Evolutionary conservation across 768 basidiomycete genomes (phyloP).

Genomic region (Russula ochroleuca): DNA sequence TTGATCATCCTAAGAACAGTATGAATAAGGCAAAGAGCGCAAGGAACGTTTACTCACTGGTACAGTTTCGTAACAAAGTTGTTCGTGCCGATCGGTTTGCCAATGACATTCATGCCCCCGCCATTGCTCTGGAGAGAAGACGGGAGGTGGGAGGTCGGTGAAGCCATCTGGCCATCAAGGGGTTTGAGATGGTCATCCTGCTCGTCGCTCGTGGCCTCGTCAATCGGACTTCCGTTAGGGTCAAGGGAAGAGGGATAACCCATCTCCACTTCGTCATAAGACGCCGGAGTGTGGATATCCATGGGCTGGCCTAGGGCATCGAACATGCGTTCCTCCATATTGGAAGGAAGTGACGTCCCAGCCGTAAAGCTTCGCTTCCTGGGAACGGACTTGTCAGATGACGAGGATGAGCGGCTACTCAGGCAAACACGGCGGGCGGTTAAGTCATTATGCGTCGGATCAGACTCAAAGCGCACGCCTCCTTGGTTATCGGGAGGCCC

Average conservation of each 20-base stretch:
- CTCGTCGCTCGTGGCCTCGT: constrained; percentile 38
- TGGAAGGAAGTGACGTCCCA: constrained; percentile 37
- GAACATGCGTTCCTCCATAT: constrained; percentile 35
- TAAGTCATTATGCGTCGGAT: constrained; percentile 31
- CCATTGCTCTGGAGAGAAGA: constrained; percentile 25
- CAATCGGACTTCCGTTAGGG: constrained; percentile 45
- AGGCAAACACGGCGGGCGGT: constrained; percentile 39
- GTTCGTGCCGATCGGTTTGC: constrained; percentile 64
- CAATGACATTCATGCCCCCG: constrained; percentile 50
- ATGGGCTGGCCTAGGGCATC: constrained; percentile 35
- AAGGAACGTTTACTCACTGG: constrained; percentile 49
- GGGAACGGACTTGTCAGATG: constrained; percentile 56
- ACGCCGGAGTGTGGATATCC: constrained; percentile 33
- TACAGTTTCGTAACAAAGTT: constrained; percentile 89
- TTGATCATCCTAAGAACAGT: constrained; percentile 68
- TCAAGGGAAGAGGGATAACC: constrained; percentile 42
- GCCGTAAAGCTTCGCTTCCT: constrained; percentile 63
- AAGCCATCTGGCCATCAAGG: constrained; percentile 29
- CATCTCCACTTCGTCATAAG: constrained; percentile 61
- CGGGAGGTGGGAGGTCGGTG: constrained; percentile 18
- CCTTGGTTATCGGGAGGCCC: constrained; percentile 37
- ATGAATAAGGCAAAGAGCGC: not conserved
- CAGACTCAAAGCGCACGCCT: constrained; percentile 35
- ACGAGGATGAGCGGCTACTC: constrained; percentile 40
- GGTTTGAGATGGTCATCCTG: constrained; percentile 37